Conservation (phyloP, 2,329 filamentous ascomycete species). For the Colletotrichum sansevieriae region DNA sequence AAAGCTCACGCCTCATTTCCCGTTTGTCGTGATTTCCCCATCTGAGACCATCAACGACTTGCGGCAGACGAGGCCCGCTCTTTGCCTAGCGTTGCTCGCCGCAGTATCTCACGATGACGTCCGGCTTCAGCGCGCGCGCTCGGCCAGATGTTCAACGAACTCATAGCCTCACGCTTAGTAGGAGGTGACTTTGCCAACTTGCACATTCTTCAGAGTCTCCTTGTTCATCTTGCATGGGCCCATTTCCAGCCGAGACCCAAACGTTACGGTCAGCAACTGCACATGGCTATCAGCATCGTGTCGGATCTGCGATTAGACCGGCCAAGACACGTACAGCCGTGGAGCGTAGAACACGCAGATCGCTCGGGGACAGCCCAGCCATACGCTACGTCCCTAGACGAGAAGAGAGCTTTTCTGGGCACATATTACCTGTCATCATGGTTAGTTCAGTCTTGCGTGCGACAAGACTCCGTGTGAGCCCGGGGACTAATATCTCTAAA, state of each 20-base stretch:
- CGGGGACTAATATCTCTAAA: background rate
- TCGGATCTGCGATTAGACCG: constrained; percentile 49
- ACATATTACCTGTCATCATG: constrained; percentile 51
- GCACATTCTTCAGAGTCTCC: constrained; percentile 49
- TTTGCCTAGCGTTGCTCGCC: constrained; percentile 49
- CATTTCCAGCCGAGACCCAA: constrained; percentile 49
- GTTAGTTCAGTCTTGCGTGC: constrained; percentile 35
- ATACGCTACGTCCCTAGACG: constrained; percentile 42
- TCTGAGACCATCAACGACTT: constrained; percentile 43
- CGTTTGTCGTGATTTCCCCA: constrained; percentile 47
- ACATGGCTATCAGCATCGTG: constrained; percentile 49
- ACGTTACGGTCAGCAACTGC: constrained; percentile 48
- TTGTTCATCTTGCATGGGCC: constrained; percentile 51
- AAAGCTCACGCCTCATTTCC: constrained; percentile 48
- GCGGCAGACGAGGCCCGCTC: constrained; percentile 43
- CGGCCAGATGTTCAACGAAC: constrained; percentile 47
- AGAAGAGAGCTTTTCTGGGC: constrained; percentile 49
- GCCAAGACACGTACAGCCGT: constrained; percentile 46
- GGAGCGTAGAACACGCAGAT: constrained; percentile 45
- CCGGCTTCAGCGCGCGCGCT: constrained; percentile 45
- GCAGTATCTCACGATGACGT: constrained; percentile 44
- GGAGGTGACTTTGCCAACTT: constrained; percentile 46
- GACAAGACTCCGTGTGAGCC: background rate
- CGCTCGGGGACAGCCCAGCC: background rate
- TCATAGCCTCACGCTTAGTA: constrained; percentile 45